phyloP scores from a whole-genome alignment of 257 asterid species.

The Petunia axillaris region DNA sequence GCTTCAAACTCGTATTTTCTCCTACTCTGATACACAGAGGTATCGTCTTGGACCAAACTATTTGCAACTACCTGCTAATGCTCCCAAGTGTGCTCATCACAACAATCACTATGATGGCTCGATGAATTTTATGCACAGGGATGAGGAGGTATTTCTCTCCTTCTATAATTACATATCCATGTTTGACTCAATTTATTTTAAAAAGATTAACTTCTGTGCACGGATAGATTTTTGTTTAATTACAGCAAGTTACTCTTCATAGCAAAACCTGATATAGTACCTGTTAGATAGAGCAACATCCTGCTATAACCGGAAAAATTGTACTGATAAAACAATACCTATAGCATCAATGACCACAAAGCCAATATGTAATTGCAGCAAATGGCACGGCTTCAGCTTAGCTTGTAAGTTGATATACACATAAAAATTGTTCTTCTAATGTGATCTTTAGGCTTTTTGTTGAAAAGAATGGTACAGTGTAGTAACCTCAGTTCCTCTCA shows the following conservation, averaged over 20 bases:
- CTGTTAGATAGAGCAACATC: neutral
- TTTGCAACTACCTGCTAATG: slow-evolving; percentile 46
- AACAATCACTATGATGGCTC: slow-evolving; percentile 46
- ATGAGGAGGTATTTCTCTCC: slow-evolving; percentile 40
- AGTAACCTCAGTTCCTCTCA: neutral
- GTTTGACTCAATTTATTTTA: neutral
- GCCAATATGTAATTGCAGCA: neutral
- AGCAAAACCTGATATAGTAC: neutral
- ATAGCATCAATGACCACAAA: neutral
- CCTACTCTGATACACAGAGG: slow-evolving; percentile 46
- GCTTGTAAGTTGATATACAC: neutral
- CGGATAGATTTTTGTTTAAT: neutral
- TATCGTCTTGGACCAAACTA: slow-evolving; percentile 50
- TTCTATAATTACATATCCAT: slow-evolving; percentile 9
- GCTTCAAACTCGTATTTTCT: slow-evolving; percentile 46
- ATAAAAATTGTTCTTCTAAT: neutral
- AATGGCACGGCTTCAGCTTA: neutral
- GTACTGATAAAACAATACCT: no score
- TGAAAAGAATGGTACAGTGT: neutral
- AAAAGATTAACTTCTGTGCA: neutral
- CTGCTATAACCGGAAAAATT: neutral
- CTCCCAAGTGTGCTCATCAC: slow-evolving; percentile 45
- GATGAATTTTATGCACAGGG: slow-evolving; percentile 52
- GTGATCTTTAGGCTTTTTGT: no score
- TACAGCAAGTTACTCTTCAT: neutral